These are phyloP conservation scores for Trametes villosa DNA, from an alignment of 768 basidiomycete species.

Conservation along the genomic window DNA sequence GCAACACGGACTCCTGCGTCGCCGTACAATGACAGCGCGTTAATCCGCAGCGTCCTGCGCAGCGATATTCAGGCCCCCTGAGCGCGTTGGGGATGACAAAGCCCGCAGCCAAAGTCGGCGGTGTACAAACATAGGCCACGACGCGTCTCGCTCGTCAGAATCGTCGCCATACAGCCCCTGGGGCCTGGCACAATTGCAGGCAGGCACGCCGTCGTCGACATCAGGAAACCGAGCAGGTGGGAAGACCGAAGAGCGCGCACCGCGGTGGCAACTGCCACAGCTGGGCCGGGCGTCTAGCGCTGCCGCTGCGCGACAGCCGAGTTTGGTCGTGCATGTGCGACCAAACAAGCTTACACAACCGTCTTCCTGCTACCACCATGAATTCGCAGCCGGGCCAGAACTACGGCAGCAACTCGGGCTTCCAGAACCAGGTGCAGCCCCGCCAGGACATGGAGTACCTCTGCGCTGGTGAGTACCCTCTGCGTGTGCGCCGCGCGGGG, in stretches of 20 bases:
- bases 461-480: constrained; percentile 67
- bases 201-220: constrained; percentile 1
- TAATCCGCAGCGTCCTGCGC: neutral
- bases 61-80: constrained; percentile 2
- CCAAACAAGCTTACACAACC: constrained; percentile 33
- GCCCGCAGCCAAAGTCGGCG: neutral
- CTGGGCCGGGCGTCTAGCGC: neutral
- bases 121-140: neutral
- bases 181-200: constrained; percentile 1
- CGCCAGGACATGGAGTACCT: constrained; percentile 81
- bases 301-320: constrained; percentile 3
- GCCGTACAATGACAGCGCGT: neutral
- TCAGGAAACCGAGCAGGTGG: neutral
- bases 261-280: neutral
- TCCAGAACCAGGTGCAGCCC: constrained; percentile 35
- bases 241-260: neutral
- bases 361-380: constrained; percentile 38
- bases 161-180: too few species aligned
- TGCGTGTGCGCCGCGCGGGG: neutral
- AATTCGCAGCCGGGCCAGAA: constrained; percentile 43
- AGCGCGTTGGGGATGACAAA: neutral
- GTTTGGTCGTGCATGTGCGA: constrained; percentile 18
- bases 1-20: neutral
- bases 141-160: too few species aligned
- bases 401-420: constrained; percentile 30